Percentiles rank a stretch among this genome's conserved stretches.
phyloP scores from a whole-genome alignment of 1,139 yeast species.

The Taphrina confusa region DNA sequence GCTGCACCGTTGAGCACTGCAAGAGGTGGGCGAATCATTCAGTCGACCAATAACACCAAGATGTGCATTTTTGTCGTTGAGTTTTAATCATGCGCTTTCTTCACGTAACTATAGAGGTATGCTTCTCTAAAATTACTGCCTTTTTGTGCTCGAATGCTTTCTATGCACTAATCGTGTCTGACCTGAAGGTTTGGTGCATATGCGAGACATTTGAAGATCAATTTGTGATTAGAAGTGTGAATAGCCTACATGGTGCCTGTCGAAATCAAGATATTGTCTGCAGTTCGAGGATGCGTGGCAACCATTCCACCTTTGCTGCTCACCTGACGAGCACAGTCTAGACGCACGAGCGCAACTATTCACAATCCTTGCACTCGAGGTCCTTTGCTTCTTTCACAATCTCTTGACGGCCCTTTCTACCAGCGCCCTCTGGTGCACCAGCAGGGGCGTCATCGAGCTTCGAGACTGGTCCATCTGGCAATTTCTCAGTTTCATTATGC shows the following conservation, averaged over 20 bases:
- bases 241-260: no score
- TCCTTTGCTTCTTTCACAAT: conserved; percentile 16
- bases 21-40: background rate
- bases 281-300: no score
- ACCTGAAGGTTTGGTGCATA: no score
- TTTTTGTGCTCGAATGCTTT: no score
- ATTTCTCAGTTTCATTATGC: conserved; percentile 16
- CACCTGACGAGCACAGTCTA: no score
- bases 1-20: conserved; percentile 1
- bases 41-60: background rate
- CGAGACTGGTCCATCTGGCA: conserved; percentile 27
- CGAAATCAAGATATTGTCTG: no score
- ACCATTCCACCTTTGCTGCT: no score
- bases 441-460: conserved; percentile 19
- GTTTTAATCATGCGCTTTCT: conserved; percentile 24
- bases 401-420: conserved; percentile 20
- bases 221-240: no score
- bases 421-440: conserved; percentile 18
- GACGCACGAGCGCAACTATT: background rate
- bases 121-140: background rate
- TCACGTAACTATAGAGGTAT: conserved; percentile 7
- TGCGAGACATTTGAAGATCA: no score
- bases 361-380: conserved; percentile 22
- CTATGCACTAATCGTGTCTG: no score
- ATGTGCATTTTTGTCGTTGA: conserved; percentile 25